A percentile compares a stretch with the other conserved stretches of the same genome.
Conservation (phyloP, 2,329 filamentous ascomycete genomes). For the Nothophaeocryptopus gaeumannii region DNA sequence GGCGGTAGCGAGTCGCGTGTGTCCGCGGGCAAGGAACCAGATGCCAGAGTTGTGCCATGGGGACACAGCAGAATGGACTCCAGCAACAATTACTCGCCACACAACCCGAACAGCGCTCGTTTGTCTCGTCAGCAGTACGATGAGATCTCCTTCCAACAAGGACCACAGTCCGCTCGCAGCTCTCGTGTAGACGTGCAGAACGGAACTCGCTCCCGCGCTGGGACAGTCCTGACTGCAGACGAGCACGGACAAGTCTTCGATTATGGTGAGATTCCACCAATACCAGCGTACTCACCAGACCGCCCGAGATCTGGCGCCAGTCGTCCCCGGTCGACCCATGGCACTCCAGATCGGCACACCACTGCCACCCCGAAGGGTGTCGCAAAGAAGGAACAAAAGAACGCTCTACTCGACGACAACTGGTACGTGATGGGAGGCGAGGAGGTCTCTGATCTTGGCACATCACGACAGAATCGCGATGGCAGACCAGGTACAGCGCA, state of each 20-base stretch:
- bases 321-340: slow-evolving; percentile 7
- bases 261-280: slow-evolving; percentile 17
- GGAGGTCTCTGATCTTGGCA: slow-evolving; percentile 27
- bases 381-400: slow-evolving; percentile 31
- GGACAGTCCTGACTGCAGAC: slow-evolving; percentile 17
- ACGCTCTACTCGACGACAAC: slow-evolving; percentile 44
- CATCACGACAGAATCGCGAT: slow-evolving; percentile 18
- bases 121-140: slow-evolving; percentile 54
- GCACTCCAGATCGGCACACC: slow-evolving; percentile 14
- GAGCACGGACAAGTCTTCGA: slow-evolving; percentile 15
- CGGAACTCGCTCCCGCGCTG: slow-evolving; percentile 19
- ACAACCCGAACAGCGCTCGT: slow-evolving; percentile 50
- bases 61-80: slow-evolving; percentile 71
- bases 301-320: not conserved
- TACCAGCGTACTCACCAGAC: slow-evolving; percentile 8
- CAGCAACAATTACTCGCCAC: slow-evolving; percentile 55
- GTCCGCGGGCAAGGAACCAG: slow-evolving; percentile 42
- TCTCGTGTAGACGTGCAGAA: slow-evolving; percentile 37
- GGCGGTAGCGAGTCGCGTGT: slow-evolving; percentile 38
- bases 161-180: slow-evolving; percentile 35
- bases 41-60: slow-evolving; percentile 65
- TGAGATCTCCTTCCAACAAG: slow-evolving; percentile 31
- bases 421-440: slow-evolving; percentile 44
- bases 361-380: slow-evolving; percentile 19
- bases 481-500: slow-evolving; percentile 6